phyloP scores from a whole-genome alignment of 768 basidiomycete species.

The Mycena leptocephala region DNA sequence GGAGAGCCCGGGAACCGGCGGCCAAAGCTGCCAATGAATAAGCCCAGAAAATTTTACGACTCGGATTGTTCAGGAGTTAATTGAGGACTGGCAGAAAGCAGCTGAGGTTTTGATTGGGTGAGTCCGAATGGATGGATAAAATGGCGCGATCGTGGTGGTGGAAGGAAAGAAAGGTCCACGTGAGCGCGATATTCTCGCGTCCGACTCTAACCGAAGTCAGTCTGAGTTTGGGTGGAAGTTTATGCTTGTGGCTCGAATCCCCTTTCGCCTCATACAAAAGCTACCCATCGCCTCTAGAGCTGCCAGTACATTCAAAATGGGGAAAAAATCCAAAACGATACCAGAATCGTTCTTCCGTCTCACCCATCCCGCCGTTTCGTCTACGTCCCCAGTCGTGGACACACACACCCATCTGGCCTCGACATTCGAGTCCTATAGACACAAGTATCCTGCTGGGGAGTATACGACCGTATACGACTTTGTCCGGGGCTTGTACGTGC shows the following conservation, averaged over 20 bases:
- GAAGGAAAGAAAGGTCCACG: too few species aligned
- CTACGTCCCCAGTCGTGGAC: slow-evolving; percentile 72
- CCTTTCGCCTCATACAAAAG: slow-evolving; percentile 12
- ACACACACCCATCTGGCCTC: slow-evolving; percentile 90
- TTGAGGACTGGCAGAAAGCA: too few species aligned
- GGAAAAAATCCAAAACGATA: slow-evolving; percentile 14
- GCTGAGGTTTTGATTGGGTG: too few species aligned
- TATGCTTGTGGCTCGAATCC: slow-evolving; percentile 7
- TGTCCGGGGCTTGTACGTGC: slow-evolving; percentile 72
- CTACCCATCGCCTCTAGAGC: background rate
- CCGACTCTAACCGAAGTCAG: background rate
- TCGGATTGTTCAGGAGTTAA: too few species aligned
- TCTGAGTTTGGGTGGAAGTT: background rate
- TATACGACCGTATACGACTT: slow-evolving; percentile 78
- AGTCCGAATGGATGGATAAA: too few species aligned
- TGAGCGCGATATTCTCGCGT: background rate
- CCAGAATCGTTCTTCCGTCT: slow-evolving; percentile 53
- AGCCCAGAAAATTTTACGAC: too few species aligned
- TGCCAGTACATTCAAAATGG: slow-evolving; percentile 17
- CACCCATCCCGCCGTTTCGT: slow-evolving; percentile 47
- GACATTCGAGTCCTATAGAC: slow-evolving; percentile 76
- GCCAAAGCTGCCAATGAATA: too few species aligned
- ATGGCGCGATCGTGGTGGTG: too few species aligned
- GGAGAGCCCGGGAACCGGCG: too few species aligned
- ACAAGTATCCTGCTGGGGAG: slow-evolving; percentile 73